Evolutionary conservation across 202 grass and related monocot species (phyloP).

Genomic region (Musa balbisiana): DNA sequence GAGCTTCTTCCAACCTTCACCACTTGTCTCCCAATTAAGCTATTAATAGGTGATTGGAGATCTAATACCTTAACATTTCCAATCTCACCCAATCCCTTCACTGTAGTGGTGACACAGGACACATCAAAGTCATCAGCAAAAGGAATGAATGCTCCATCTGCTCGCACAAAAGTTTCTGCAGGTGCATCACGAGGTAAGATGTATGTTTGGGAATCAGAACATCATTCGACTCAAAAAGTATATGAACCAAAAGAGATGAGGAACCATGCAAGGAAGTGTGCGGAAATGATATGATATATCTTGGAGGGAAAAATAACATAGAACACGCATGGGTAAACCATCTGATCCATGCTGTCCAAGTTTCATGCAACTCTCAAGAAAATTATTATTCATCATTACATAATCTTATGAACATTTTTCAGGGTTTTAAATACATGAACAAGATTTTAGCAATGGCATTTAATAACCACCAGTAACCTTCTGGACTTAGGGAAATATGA

Average conservation of each 20-base stretch:
- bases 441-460: not conserved
- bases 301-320: not conserved
- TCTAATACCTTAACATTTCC: conserved; percentile 84
- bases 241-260: conserved; percentile 15
- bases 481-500: not conserved
- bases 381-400: not conserved
- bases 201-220: conserved; percentile 57
- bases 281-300: not conserved
- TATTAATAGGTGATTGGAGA: conserved; percentile 67
- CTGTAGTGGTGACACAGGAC: conserved; percentile 63
- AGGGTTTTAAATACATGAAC: not conserved
- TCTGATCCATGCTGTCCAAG: not conserved
- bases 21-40: conserved; percentile 76
- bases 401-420: not conserved
- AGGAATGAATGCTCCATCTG: conserved; percentile 88
- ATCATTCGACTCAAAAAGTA: not conserved
- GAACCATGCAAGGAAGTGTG: not conserved
- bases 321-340: not conserved
- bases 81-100: conserved; percentile 76
- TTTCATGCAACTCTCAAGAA: not conserved
- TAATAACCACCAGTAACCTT: not conserved
- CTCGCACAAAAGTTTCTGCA: conserved; percentile 98
- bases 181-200: conserved; percentile 27
- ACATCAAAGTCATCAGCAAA: conserved; percentile 88
- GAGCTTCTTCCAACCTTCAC: conserved; percentile 92